These are phyloP conservation scores for Geum urbanum DNA, from an alignment of 306 rosid species.

Conservation along the genomic window DNA sequence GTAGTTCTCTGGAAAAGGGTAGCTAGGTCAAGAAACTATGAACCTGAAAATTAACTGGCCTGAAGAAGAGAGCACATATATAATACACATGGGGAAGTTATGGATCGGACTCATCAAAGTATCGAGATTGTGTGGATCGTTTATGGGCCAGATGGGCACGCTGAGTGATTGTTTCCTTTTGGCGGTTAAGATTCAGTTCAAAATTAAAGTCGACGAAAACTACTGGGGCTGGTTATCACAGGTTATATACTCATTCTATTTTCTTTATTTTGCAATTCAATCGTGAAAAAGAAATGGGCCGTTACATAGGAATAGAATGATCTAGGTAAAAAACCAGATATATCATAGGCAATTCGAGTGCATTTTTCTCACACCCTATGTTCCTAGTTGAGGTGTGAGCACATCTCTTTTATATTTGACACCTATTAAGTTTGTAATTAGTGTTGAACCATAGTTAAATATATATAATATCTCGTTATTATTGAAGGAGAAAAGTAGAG, in stretches of 20 bases:
- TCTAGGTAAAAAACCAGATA: neutral
- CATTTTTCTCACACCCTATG: too few relatives aligned
- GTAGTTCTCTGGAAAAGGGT: too few relatives aligned
- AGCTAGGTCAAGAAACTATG: neutral
- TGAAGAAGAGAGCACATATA: neutral
- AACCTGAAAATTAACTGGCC: neutral
- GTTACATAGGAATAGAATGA: too few relatives aligned
- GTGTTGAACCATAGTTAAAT: too few relatives aligned
- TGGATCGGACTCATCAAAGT: too few relatives aligned
- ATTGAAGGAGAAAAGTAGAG: too few relatives aligned
- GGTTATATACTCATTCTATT: neutral
- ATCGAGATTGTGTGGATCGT: constrained; percentile 2
- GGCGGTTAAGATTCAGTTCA: constrained; percentile 20
- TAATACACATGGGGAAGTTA: neutral
- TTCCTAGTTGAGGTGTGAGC: too few relatives aligned
- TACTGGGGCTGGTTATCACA: neutral
- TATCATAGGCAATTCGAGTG: too few relatives aligned
- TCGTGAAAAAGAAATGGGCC: neutral
- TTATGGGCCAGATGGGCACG: constrained; percentile 18
- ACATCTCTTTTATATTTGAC: too few relatives aligned
- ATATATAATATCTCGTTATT: too few relatives aligned
- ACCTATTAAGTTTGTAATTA: too few relatives aligned
- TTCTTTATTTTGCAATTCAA: neutral
- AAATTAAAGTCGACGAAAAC: neutral
- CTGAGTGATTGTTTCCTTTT: neutral